Evolutionary conservation across 2,329 filamentous ascomycete species (phyloP).

Genomic region (Hirsutella minnesotensis): DNA sequence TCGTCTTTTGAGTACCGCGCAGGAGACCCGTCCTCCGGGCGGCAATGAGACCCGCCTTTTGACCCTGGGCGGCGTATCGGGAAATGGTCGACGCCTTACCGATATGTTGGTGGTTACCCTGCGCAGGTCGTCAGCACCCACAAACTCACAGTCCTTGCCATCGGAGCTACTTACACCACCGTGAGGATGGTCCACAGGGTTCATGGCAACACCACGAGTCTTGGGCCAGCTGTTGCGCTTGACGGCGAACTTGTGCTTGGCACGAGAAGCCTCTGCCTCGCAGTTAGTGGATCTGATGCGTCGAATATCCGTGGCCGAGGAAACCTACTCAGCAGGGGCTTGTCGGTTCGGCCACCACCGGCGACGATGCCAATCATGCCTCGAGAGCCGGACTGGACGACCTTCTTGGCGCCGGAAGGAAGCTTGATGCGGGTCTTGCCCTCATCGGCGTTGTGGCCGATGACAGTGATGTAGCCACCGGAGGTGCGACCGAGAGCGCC

Average conservation of each 20-base stretch:
- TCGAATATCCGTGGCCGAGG: not conserved
- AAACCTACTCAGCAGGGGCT: slow-evolving; percentile 82
- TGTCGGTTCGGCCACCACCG: slow-evolving; percentile 98
- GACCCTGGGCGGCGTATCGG: slow-evolving; percentile 92
- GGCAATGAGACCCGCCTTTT: slow-evolving; percentile 99
- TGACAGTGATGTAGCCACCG: slow-evolving; percentile 97
- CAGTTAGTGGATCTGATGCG: not conserved
- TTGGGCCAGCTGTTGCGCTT: slow-evolving; percentile 99
- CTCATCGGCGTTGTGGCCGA: slow-evolving; percentile 96
- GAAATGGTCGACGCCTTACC: slow-evolving; percentile 99
- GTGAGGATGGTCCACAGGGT: slow-evolving; percentile 98
- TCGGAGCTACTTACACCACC: slow-evolving; percentile 56
- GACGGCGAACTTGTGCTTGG: slow-evolving; percentile 99
- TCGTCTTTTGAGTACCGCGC: slow-evolving; percentile 99
- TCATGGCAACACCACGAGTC: slow-evolving; percentile 99
- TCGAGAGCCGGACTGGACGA: slow-evolving; percentile 80
- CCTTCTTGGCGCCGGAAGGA: slow-evolving; percentile 97
- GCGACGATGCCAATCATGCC: slow-evolving; percentile 99
- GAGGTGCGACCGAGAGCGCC: slow-evolving; percentile 93
- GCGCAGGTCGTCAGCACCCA: slow-evolving; percentile 30
- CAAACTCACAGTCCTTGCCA: slow-evolving; percentile 1
- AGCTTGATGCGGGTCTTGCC: slow-evolving; percentile 99
- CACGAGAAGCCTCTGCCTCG: slow-evolving; percentile 81
- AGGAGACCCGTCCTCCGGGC: slow-evolving; percentile 99
- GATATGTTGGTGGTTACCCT: slow-evolving; percentile 99